Evolutionary conservation across 148 eudicot species (phyloP).

Genomic region (Spergularia bocconei): DNA sequence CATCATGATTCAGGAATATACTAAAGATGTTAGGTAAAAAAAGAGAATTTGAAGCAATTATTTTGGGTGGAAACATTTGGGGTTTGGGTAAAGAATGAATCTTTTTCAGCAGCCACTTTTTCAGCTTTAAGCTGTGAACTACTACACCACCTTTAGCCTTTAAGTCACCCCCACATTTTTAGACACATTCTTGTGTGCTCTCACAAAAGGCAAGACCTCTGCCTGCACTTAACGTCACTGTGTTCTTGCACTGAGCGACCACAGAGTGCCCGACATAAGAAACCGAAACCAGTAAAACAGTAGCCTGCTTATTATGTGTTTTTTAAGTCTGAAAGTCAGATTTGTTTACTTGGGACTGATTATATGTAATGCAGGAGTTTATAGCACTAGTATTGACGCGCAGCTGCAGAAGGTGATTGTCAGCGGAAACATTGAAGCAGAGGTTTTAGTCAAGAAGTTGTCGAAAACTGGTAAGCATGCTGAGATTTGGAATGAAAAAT

Average conservation of each 20-base stretch:
- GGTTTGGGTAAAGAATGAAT: neutral
- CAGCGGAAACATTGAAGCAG: slow-evolving; percentile 55
- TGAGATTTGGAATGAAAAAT: slow-evolving; percentile 49
- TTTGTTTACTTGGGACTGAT: neutral
- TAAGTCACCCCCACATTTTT: too few relatives aligned
- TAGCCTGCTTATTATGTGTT: neutral
- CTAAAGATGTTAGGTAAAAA: too few relatives aligned
- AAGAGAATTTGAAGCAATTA: too few relatives aligned
- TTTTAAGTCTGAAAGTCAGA: neutral
- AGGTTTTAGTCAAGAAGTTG: slow-evolving; percentile 56
- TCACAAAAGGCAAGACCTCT: too few relatives aligned
- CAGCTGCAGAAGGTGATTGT: slow-evolving; percentile 65
- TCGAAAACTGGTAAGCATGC: slow-evolving; percentile 64
- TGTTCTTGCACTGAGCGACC: neutral
- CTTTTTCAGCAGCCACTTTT: neutral
- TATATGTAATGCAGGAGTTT: slow-evolving; percentile 47
- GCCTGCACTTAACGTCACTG: neutral
- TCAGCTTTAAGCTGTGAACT: neutral
- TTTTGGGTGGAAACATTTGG: too few relatives aligned
- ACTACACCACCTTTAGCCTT: neutral
- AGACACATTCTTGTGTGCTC: too few relatives aligned
- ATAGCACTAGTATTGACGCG: slow-evolving; percentile 56
- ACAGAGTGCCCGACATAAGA: too few relatives aligned
- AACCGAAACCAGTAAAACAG: too few relatives aligned
- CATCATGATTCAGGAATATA: too few relatives aligned